A percentile compares a stretch with the other conserved stretches of the same genome.
Evolutionary conservation across 2,329 filamentous ascomycete species (phyloP).

Genomic region (Immersiporthe knoxdaviesiana): DNA sequence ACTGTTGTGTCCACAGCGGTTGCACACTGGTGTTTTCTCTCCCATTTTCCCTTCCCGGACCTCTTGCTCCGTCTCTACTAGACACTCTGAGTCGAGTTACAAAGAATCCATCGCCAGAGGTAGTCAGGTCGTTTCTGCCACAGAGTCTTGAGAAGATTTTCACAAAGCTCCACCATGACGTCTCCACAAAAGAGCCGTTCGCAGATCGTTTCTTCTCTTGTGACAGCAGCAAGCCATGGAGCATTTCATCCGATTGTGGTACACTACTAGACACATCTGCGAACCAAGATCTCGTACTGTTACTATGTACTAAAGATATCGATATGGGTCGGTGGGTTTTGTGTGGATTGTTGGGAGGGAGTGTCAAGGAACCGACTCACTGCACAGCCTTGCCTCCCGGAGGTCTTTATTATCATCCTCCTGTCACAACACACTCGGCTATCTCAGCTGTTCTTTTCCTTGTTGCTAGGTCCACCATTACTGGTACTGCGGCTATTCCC

Average conservation of each 20-base stretch:
- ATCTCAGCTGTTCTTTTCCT: too few relatives aligned
- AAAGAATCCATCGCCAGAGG: neutral
- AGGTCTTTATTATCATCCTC: too few relatives aligned
- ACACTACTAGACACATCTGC: neutral
- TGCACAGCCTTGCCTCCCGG: neutral
- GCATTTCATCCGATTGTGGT: slow-evolving; percentile 5
- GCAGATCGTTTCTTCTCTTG: slow-evolving; percentile 7
- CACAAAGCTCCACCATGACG: slow-evolving; percentile 2
- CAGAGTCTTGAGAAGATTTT: neutral
- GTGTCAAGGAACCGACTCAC: neutral
- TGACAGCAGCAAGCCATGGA: slow-evolving; percentile 1
- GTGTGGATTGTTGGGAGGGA: neutral
- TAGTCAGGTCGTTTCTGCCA: neutral
- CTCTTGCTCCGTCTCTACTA: neutral
- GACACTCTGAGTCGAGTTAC: neutral
- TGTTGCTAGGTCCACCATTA: neutral
- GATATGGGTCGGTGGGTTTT: neutral
- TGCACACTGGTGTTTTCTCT: neutral
- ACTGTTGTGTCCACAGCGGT: neutral
- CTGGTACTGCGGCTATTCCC: neutral
- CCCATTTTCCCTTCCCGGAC: neutral
- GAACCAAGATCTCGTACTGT: neutral
- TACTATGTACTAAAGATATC: neutral
- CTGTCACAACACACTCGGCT: too few relatives aligned
- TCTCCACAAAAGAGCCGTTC: neutral